These are phyloP conservation scores for Gymnopilus junonius DNA, from an alignment of 768 basidiomycete species.

Conservation along the genomic window DNA sequence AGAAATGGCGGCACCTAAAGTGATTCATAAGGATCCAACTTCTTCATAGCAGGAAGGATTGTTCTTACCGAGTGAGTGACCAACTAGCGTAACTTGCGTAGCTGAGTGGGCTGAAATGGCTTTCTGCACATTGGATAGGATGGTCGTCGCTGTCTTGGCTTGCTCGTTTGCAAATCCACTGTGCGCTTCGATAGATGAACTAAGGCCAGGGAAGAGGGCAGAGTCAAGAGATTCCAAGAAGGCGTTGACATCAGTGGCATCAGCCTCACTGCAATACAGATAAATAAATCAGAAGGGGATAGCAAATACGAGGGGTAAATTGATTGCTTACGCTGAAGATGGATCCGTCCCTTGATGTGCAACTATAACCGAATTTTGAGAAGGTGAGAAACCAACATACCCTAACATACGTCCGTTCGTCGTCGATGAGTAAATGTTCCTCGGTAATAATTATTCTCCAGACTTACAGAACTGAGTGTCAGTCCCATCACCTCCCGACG, in stretches of 20 bases:
- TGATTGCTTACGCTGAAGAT: conserved; percentile 33
- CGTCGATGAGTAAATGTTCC: background rate
- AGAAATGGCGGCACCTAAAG: conserved; percentile 53
- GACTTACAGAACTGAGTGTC: conserved; percentile 43
- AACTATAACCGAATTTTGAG: conserved; percentile 41
- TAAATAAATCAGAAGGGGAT: background rate
- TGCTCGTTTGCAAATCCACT: conserved; percentile 49
- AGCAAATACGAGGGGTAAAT: background rate
- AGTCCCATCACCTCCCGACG: conserved; percentile 47
- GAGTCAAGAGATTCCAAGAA: conserved; percentile 36
- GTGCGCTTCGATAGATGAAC: conserved; percentile 46
- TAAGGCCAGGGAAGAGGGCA: conserved; percentile 50
- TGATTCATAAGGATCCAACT: background rate
- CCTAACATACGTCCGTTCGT: conserved; percentile 1
- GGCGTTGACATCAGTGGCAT: conserved; percentile 42
- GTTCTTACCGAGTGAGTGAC: conserved; percentile 47
- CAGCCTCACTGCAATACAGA: conserved; percentile 31
- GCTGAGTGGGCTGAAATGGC: conserved; percentile 40
- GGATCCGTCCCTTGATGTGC: conserved; percentile 48
- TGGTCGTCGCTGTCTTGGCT: conserved; percentile 40
- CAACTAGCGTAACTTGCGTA: conserved; percentile 45
- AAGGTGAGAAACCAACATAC: conserved; percentile 37
- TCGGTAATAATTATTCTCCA: background rate
- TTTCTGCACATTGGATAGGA: conserved; percentile 44
- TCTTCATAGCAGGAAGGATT: background rate